Evolutionary conservation across 257 asterid species (phyloP), one percentile per base, ranked within the genome.

Genomic region (Plantago major): DNA sequence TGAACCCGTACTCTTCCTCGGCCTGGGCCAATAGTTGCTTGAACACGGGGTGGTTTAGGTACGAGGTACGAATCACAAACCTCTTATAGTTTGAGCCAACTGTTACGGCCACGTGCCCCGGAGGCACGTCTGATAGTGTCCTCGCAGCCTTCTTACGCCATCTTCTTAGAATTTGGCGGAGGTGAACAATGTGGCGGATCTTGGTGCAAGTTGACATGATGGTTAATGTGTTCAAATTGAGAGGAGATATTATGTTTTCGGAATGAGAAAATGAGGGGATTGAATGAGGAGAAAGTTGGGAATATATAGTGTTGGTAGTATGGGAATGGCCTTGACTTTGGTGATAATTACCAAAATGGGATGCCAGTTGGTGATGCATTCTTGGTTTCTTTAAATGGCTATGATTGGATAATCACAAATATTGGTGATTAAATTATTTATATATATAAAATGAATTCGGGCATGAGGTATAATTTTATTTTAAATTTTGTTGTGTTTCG

Each of bases 11-110:
- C 22, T 80, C 89, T 7, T 85, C 94, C 57, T 82, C 94, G 0
- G 85, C 89, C 13, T 73, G 79, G 2, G 67, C 62, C 46, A 85
- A 69, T 3, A 85, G 70, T 50, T 82, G 82, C 76, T 63, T 67
- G 75, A 85, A 85, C 50, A 79, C 33, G 11, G 94, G 94, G 58
- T 85, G 89, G 77, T 85, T 85, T 9, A 85, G 50, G 55, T 80
- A 76, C 1, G 80, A 38, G 0, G 94, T 65, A 1, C 82, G 85
- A 56, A 85, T 81, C 3, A 85, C 85, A 51, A 74, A 85, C 42
- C 94, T 28, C 22, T 69, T 76, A 18, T 65, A 43, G 43, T 33
- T 68, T 3, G 78, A 46, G 8, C 94, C 94, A 0, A 85, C 94
- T 0, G 78, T 74, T 28, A 85, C 81, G 2, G 84, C 89, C 72